Percentiles rank a stretch among this genome's conserved stretches.
Conservation (phyloP, 208 protist species). For the Lotmaria passim region DNA sequence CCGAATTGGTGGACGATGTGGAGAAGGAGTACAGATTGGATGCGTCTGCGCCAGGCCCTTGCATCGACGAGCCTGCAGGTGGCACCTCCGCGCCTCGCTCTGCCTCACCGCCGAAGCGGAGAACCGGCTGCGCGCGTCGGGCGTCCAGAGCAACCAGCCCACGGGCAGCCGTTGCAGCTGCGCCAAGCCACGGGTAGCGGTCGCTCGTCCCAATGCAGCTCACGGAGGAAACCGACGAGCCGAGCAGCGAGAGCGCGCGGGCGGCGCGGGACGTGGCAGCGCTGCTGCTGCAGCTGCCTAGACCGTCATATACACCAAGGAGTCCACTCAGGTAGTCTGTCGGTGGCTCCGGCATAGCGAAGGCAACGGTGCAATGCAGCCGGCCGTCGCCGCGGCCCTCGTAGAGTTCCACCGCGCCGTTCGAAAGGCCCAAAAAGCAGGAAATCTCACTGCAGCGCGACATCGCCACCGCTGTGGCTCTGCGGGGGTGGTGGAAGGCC, state of each 20-base stretch:
- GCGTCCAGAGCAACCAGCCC: conserved; percentile 70
- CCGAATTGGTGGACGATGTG: not conserved
- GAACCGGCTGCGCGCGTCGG: conserved; percentile 34
- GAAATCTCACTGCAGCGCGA: conserved; percentile 53
- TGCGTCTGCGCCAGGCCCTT: not conserved
- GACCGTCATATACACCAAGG: conserved; percentile 9
- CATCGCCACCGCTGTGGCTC: conserved; percentile 58
- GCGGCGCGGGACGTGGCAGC: conserved; percentile 18
- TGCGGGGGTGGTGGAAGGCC: conserved; percentile 4
- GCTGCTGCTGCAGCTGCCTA: conserved; percentile 7
- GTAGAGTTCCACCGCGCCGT: conserved; percentile 63
- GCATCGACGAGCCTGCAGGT: not conserved
- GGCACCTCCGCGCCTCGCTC: not conserved
- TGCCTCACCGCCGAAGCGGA: conserved; percentile 31
- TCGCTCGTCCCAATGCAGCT: conserved; percentile 55
- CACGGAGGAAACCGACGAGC: conserved; percentile 53
- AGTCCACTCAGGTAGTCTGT: conserved; percentile 33
- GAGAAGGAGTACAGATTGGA: conserved; percentile 13
- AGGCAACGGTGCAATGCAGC: conserved; percentile 39
- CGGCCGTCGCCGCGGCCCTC: conserved; percentile 47
- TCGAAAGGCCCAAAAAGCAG: conserved; percentile 65
- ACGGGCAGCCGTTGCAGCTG: conserved; percentile 55
- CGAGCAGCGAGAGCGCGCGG: conserved; percentile 27
- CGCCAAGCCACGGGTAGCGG: conserved; percentile 58
- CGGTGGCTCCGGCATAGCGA: conserved; percentile 59